These are phyloP conservation scores for Penicillium oxalicum DNA, from an alignment of 2,329 filamentous ascomycete species.

Conservation along the genomic window DNA sequence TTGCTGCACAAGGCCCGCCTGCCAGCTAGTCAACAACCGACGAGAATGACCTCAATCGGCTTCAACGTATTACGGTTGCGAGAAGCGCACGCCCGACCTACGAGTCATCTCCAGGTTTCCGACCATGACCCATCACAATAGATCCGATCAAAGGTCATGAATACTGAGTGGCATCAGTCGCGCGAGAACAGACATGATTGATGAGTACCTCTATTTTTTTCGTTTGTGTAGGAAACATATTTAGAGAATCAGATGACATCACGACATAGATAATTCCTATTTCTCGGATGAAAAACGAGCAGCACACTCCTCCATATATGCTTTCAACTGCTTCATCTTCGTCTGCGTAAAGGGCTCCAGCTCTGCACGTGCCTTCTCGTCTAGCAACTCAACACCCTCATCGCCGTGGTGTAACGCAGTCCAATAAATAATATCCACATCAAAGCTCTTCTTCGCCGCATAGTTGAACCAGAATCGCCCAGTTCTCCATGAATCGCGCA, in stretches of 20 bases:
- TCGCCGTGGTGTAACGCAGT: slow-evolving; percentile 21
- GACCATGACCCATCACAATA: too few species aligned
- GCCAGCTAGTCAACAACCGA: too few species aligned
- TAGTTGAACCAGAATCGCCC: slow-evolving; percentile 24
- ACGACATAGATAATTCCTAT: slow-evolving; percentile 2
- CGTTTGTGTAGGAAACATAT: background rate
- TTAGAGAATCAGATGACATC: background rate
- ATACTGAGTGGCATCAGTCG: too few species aligned
- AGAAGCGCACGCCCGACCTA: too few species aligned
- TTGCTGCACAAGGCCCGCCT: too few species aligned
- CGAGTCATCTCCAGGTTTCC: too few species aligned
- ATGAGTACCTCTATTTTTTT: background rate
- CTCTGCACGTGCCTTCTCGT: slow-evolving; percentile 19
- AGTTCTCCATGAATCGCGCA: slow-evolving; percentile 22
- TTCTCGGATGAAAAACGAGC: slow-evolving; percentile 14
- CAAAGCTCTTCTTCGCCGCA: slow-evolving; percentile 21
- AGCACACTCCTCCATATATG: slow-evolving; percentile 26
- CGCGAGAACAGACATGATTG: too few species aligned
- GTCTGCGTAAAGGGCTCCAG: slow-evolving; percentile 20
- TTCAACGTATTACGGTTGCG: too few species aligned
- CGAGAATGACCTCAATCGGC: too few species aligned
- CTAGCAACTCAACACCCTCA: slow-evolving; percentile 19
- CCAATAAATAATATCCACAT: slow-evolving; percentile 27
- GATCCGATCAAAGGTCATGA: too few species aligned
- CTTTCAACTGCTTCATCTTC: slow-evolving; percentile 28